Percentiles rank a stretch among this genome's conserved stretches.
Evolutionary conservation across 2,329 filamentous ascomycete genomes (phyloP).

Genomic region (Penicillium crustosum): DNA sequence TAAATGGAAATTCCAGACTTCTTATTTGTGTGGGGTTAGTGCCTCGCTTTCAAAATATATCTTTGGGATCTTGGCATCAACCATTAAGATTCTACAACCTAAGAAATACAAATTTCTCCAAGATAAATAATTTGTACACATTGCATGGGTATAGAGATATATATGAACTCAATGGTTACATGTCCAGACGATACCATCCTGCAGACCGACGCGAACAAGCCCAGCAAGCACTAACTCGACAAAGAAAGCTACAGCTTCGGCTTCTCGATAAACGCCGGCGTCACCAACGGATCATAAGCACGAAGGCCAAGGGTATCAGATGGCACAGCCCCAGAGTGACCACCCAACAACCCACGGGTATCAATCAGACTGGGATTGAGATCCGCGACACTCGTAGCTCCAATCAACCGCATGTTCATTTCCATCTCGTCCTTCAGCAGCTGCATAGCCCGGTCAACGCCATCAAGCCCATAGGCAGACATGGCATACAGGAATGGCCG

Average conservation of each 20-base stretch:
- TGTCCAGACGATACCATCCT: not conserved
- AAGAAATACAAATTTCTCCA: not conserved
- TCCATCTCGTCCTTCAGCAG: constrained; percentile 94
- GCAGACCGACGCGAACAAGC: not conserved
- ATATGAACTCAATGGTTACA: not conserved
- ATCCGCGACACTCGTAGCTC: constrained; percentile 70
- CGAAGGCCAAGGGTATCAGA: constrained; percentile 59
- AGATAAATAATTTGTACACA: not conserved
- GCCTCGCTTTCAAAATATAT: not conserved
- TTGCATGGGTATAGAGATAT: constrained; percentile 16
- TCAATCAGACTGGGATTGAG: constrained; percentile 81
- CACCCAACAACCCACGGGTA: constrained; percentile 62
- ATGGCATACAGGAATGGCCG: constrained; percentile 95
- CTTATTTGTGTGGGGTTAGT: not conserved
- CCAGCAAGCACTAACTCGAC: not conserved
- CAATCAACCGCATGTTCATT: constrained; percentile 97
- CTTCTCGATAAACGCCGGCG: constrained; percentile 52
- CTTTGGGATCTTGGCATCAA: too few species aligned
- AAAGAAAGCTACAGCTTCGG: constrained; percentile 37
- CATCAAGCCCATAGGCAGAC: constrained; percentile 82
- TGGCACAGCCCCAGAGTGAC: constrained; percentile 60
- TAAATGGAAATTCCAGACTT: not conserved
- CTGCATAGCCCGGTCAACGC: constrained; percentile 90
- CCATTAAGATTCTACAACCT: not conserved
- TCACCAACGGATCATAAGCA: constrained; percentile 57